Conservation (phyloP, 2,329 filamentous ascomycete genomes). For the Tolypocladium ophioglossoides region DNA sequence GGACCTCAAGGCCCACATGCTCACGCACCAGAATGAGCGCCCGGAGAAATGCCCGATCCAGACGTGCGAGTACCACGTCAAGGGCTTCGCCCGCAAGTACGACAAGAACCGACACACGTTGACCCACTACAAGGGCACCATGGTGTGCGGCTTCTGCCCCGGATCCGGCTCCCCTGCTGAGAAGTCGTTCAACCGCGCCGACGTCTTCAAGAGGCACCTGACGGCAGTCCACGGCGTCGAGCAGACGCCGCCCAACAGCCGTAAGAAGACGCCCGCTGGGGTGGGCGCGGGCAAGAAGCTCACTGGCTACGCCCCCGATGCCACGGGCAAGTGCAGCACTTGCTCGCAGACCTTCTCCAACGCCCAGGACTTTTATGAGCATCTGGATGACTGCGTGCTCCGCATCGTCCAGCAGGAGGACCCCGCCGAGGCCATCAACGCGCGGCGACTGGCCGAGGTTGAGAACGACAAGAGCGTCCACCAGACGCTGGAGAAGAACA, state of each 20-base stretch:
- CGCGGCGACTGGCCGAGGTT: conserved; percentile 53
- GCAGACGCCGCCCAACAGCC: conserved; percentile 84
- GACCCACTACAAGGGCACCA: conserved; percentile 94
- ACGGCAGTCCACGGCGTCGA: conserved; percentile 87
- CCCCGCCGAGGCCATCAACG: conserved; percentile 58
- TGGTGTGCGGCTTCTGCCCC: conserved; percentile 93
- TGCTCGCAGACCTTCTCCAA: conserved; percentile 85
- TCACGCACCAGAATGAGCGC: conserved; percentile 83
- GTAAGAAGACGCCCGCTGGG: conserved; percentile 50
- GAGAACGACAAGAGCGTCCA: conserved; percentile 53
- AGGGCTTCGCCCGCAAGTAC: conserved; percentile 91
- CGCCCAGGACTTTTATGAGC: conserved; percentile 97
- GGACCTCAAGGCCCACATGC: conserved; percentile 86
- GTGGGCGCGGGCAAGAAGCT: conserved; percentile 49
- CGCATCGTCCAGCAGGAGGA: conserved; percentile 64
- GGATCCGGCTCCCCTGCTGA: conserved; percentile 80
- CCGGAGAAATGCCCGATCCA: conserved; percentile 91
- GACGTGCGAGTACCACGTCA: conserved; percentile 83
- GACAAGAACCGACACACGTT: conserved; percentile 92
- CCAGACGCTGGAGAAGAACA: conserved; percentile 54
- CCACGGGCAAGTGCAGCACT: conserved; percentile 90
- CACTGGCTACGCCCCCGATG: conserved; percentile 61
- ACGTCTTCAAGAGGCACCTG: conserved; percentile 91
- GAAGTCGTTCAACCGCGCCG: conserved; percentile 91
- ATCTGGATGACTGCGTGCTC: conserved; percentile 70